phyloP scores from a whole-genome alignment of 257 asterid species.

The Nicotiana knightiana region DNA sequence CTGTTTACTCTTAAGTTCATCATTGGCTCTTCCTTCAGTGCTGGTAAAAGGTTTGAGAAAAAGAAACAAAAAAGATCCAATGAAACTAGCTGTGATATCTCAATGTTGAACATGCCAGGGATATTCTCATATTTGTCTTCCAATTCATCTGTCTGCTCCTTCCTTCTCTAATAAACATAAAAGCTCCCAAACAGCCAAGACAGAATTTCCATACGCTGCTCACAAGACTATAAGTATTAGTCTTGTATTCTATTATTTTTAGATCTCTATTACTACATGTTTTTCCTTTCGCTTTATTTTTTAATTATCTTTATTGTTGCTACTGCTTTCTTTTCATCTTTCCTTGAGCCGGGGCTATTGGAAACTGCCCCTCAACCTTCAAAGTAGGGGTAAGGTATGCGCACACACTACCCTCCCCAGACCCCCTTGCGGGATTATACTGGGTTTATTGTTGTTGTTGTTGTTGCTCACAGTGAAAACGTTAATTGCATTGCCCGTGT shows the following conservation, averaged over 20 bases:
- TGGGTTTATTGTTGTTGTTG: too few relatives aligned
- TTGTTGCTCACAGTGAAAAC: neutral
- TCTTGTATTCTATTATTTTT: too few relatives aligned
- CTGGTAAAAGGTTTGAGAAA: neutral
- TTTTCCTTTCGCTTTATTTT: too few relatives aligned
- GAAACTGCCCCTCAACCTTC: too few relatives aligned
- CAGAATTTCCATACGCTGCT: neutral
- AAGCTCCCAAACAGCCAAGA: neutral
- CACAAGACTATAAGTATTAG: too few relatives aligned
- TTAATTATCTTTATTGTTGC: too few relatives aligned
- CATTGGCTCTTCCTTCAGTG: neutral
- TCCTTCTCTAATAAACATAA: conserved; percentile 3
- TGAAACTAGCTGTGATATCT: neutral
- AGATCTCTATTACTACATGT: too few relatives aligned
- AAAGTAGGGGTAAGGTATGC: too few relatives aligned
- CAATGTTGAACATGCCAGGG: neutral
- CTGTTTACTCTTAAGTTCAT: neutral
- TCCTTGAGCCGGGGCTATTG: too few relatives aligned
- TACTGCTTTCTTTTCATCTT: too few relatives aligned
- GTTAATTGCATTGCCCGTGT: neutral
- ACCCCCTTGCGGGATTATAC: too few relatives aligned
- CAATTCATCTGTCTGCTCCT: neutral
- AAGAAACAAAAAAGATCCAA: conserved; percentile 2
- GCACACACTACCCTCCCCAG: too few relatives aligned
- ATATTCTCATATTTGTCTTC: neutral